A percentile compares a stretch with the other conserved stretches of the same genome.
These are phyloP conservation scores for Torrubiella hemipterigena DNA, from an alignment of 2,329 filamentous ascomycete species.

Conservation along the genomic window DNA sequence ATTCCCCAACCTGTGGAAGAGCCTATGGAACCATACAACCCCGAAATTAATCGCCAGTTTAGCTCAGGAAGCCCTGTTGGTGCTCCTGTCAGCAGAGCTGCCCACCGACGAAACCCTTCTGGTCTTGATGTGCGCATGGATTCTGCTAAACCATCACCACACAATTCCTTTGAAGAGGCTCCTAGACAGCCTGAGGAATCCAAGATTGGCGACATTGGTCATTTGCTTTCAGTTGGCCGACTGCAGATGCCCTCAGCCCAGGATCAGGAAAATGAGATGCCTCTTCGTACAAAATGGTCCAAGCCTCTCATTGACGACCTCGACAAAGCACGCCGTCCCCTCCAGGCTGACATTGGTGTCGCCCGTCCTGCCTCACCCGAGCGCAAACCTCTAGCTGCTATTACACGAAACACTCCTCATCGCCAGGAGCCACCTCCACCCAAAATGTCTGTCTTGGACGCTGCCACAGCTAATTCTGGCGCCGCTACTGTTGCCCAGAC, in stretches of 20 bases:
- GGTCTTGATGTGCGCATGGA: constrained; percentile 22
- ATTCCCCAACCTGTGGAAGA: constrained; percentile 27
- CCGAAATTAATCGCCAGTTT: constrained; percentile 30
- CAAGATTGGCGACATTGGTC: constrained; percentile 6
- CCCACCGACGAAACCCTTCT: constrained; percentile 26
- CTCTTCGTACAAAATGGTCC: constrained; percentile 52
- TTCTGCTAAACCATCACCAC: constrained; percentile 19
- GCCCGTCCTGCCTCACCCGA: constrained; percentile 36
- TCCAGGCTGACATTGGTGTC: constrained; percentile 29
- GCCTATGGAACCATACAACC: constrained; percentile 31
- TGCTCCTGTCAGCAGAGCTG: constrained; percentile 29
- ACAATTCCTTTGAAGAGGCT: not conserved
- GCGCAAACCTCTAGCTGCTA: constrained; percentile 39
- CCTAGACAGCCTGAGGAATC: constrained; percentile 7
- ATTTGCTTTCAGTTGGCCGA: constrained; percentile 18
- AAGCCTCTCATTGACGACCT: constrained; percentile 43
- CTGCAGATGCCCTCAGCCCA: constrained; percentile 48
- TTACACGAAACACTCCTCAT: constrained; percentile 57
- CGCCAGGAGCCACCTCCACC: constrained; percentile 70
- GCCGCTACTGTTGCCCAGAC: constrained; percentile 63
- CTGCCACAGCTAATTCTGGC: constrained; percentile 73
- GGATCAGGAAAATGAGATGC: constrained; percentile 79
- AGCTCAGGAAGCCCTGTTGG: constrained; percentile 49
- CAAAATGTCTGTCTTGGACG: constrained; percentile 94
- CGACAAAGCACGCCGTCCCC: constrained; percentile 42